Conservation (phyloP, 2,329 filamentous ascomycete species). For the Verticillium isaacii region DNA sequence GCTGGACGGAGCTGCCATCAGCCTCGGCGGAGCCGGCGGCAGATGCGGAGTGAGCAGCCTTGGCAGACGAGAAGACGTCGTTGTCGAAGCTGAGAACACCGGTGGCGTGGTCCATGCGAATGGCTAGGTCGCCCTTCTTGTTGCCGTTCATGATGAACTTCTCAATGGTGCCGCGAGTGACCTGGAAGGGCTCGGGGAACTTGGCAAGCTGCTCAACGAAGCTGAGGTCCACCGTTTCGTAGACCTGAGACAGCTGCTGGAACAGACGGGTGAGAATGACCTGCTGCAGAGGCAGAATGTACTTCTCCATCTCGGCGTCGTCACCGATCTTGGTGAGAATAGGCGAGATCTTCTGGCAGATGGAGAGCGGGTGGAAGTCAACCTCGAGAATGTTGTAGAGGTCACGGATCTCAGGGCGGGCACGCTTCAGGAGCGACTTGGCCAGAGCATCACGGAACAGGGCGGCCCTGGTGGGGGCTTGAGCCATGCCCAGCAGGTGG, state of each 20-base stretch:
- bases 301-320: constrained; percentile 95
- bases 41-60: constrained; percentile 82
- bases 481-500: constrained; percentile 89
- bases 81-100: constrained; percentile 96
- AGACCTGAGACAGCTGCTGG: constrained; percentile 98
- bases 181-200: constrained; percentile 96
- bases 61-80: constrained; percentile 95
- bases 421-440: constrained; percentile 90
- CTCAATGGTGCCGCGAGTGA: constrained; percentile 85
- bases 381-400: constrained; percentile 99
- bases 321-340: constrained; percentile 90
- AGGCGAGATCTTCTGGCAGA: constrained; percentile 98
- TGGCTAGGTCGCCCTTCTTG: constrained; percentile 97
- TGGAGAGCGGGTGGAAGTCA: constrained; percentile 97
- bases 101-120: constrained; percentile 92
- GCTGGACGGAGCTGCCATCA: constrained; percentile 81
- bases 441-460: constrained; percentile 95
- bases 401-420: constrained; percentile 89
- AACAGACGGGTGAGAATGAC: constrained; percentile 97
- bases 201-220: constrained; percentile 92
- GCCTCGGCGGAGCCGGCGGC: constrained; percentile 81
- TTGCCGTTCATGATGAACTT: constrained; percentile 99
- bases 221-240: constrained; percentile 91
- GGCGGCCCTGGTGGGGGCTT: constrained; percentile 80
- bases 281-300: constrained; percentile 92